A percentile compares a stretch with the other conserved stretches of the same genome.
phyloP scores from a whole-genome alignment of 73 alveolate species.

The Tetrahymena borealis region DNA sequence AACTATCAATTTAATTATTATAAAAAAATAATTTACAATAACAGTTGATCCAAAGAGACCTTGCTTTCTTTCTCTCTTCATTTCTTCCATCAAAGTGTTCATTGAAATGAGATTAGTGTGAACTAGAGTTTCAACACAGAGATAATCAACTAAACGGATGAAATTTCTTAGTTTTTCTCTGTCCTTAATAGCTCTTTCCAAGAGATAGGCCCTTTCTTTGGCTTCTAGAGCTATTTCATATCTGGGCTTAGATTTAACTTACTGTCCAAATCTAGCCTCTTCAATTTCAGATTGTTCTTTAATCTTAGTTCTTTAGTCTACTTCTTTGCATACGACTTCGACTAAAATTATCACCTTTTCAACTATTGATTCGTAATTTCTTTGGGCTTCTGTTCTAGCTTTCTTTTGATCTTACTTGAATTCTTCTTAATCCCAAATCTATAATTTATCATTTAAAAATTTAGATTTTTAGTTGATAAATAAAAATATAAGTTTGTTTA shows the following conservation, averaged over 20 bases:
- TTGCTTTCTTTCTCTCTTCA: conserved; percentile 68
- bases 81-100: conserved; percentile 53
- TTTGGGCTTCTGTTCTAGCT: conserved; percentile 68
- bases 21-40: conserved; percentile 40
- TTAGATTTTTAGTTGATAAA: not conserved
- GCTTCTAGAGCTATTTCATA: conserved; percentile 83
- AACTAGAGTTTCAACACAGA: conserved; percentile 93
- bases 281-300: conserved; percentile 94
- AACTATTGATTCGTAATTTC: conserved; percentile 59
- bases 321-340: conserved; percentile 54
- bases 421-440: conserved; percentile 57
- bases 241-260: conserved; percentile 94
- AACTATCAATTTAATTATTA: not conserved
- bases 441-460: conserved; percentile 21
- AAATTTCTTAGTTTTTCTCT: conserved; percentile 83
- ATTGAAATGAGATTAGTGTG: conserved; percentile 57
- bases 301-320: conserved; percentile 63
- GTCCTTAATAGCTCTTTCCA: conserved; percentile 85
- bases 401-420: conserved; percentile 52
- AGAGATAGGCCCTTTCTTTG: conserved; percentile 74
- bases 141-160: conserved; percentile 90
- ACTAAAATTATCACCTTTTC: conserved; percentile 55
- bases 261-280: conserved; percentile 87
- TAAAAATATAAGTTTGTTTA: not conserved
- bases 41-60: conserved; percentile 55